These are phyloP conservation scores for Rubia peregrina DNA, from an alignment of 305 asterid species.

Conservation along the genomic window DNA sequence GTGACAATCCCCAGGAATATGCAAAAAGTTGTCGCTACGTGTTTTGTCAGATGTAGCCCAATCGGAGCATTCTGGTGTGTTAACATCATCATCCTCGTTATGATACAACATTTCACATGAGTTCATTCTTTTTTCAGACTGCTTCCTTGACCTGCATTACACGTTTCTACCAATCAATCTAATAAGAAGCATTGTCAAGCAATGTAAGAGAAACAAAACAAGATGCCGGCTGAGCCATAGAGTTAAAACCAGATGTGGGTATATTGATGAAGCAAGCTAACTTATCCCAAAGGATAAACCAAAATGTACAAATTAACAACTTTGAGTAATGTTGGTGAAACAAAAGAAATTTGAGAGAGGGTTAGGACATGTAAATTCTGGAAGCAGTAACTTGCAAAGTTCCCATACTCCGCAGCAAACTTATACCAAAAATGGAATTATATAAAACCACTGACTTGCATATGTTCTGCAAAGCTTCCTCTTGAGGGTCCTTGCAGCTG, in stretches of 20 bases:
- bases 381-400: neutral
- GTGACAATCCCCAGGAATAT: conserved; percentile 40
- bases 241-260: neutral
- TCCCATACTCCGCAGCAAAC: neutral
- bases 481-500: conserved; percentile 33
- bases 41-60: conserved; percentile 55
- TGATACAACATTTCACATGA: conserved; percentile 27
- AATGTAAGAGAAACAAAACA: neutral
- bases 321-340: neutral
- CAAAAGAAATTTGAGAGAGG: neutral
- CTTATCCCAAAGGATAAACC: neutral
- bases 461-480: conserved; percentile 30
- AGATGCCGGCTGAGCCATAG: neutral
- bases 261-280: neutral
- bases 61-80: conserved; percentile 64
- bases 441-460: conserved; percentile 24
- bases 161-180: neutral
- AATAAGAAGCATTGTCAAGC: neutral
- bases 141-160: conserved; percentile 39
- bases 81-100: conserved; percentile 49
- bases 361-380: neutral
- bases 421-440: conserved; percentile 5
- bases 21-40: conserved; percentile 45
- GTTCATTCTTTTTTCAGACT: conserved; percentile 32
- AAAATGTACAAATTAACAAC: neutral